phyloP scores from a whole-genome alignment of 2,329 filamentous ascomycete genomes.

The Fusarium incarnatum region DNA sequence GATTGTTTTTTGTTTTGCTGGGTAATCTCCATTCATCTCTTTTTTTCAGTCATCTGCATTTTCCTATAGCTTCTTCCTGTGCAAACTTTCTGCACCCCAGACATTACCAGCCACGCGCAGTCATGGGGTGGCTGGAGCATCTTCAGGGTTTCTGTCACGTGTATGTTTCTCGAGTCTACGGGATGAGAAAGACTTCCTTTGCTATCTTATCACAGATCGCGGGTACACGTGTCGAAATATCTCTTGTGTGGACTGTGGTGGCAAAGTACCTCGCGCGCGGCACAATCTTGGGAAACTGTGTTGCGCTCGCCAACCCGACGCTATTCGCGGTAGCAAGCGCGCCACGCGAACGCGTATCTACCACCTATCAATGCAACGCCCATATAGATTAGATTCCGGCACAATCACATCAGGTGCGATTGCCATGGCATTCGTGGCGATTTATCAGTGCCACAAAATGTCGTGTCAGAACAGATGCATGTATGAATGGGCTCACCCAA shows the following conservation, averaged over 20 bases:
- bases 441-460: background rate
- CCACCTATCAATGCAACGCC: background rate
- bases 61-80: too few species aligned
- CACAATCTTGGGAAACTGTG: background rate
- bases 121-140: too few species aligned
- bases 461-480: background rate
- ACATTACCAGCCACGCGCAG: too few species aligned
- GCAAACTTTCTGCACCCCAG: too few species aligned
- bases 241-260: background rate
- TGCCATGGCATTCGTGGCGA: rapidly evolving
- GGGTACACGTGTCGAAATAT: too few species aligned
- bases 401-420: background rate
- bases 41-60: too few species aligned
- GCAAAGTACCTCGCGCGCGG: rapidly evolving
- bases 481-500: too few species aligned
- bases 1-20: background rate
- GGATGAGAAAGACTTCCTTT: too few species aligned
- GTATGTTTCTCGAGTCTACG: too few species aligned
- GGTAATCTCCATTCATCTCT: too few species aligned
- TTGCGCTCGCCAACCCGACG: background rate
- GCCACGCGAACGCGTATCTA: background rate
- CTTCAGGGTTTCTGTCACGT: background rate
- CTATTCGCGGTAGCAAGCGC: background rate
- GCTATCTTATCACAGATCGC: too few species aligned
- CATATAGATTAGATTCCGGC: rapidly evolving